A percentile compares a stretch with the other conserved stretches of the same genome.
Evolutionary conservation across 2,329 filamentous ascomycete genomes (phyloP).

Genomic region (Ophiostoma sp.): DNA sequence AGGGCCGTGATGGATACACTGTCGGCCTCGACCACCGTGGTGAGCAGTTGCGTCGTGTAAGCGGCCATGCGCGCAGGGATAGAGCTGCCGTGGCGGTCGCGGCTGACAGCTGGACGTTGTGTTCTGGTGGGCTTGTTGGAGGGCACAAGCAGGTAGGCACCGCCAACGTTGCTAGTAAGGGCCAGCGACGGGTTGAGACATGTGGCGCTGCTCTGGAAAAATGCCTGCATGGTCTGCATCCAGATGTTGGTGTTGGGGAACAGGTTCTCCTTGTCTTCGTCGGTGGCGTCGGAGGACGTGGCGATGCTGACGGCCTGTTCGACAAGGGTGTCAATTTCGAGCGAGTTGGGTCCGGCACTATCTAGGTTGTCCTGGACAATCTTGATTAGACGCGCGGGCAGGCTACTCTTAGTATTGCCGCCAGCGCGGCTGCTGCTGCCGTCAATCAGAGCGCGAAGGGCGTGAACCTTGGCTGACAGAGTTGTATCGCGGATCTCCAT

Average conservation of each 20-base stretch:
- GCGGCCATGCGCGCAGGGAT: slow-evolving; percentile 73
- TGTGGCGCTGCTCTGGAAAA: slow-evolving; percentile 46
- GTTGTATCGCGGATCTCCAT: slow-evolving; percentile 49
- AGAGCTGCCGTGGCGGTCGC: slow-evolving; percentile 70
- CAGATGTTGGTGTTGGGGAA: slow-evolving; percentile 67
- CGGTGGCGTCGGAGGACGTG: slow-evolving; percentile 29
- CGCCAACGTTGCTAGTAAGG: slow-evolving; percentile 71
- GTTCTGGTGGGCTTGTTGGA: slow-evolving; percentile 16
- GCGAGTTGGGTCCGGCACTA: slow-evolving; percentile 48
- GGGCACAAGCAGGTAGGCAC: slow-evolving; percentile 62
- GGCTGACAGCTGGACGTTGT: slow-evolving; percentile 40
- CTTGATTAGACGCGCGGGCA: slow-evolving; percentile 45
- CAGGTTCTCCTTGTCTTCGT: slow-evolving; percentile 46
- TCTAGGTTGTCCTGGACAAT: slow-evolving; percentile 60
- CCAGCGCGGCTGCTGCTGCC: slow-evolving; percentile 38
- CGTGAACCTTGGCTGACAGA: slow-evolving; percentile 44
- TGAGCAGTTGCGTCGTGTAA: slow-evolving; percentile 64
- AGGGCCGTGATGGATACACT: slow-evolving; percentile 44
- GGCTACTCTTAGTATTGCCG: slow-evolving; percentile 38
- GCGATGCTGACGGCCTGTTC: slow-evolving; percentile 48
- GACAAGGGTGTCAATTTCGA: slow-evolving; percentile 56
- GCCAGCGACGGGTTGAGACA: slow-evolving; percentile 64
- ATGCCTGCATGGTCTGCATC: slow-evolving; percentile 59
- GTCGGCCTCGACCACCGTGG: slow-evolving; percentile 28
- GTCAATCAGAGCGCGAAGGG: slow-evolving; percentile 50